Percentiles rank a stretch among this genome's conserved stretches.
These are phyloP conservation scores for Trichophyton mentagrophytes DNA, from an alignment of 2,329 filamentous ascomycete species.

Conservation along the genomic window DNA sequence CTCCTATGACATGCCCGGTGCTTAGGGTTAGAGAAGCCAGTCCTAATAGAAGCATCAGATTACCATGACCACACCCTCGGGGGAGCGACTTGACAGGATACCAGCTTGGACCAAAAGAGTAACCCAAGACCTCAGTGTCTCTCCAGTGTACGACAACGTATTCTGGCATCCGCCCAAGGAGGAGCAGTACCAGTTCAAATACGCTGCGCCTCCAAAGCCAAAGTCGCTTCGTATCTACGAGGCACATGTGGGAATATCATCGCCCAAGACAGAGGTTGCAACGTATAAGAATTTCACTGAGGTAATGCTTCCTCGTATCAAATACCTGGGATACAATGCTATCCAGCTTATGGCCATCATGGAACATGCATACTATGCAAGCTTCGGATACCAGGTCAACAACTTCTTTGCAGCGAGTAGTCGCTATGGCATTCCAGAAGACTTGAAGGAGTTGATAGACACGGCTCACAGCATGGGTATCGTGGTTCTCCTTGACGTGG, in stretches of 20 bases:
- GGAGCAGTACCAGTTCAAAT: constrained; percentile 73
- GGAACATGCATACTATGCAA: constrained; percentile 99
- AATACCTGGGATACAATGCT: constrained; percentile 83
- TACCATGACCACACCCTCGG: constrained; percentile 64
- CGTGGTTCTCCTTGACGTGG: constrained; percentile 82
- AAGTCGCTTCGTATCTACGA: constrained; percentile 85
- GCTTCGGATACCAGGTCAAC: constrained; percentile 97
- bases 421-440: constrained; percentile 83
- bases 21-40: background rate
- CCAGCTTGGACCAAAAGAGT: constrained; percentile 97
- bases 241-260: constrained; percentile 96
- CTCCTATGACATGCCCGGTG: background rate
- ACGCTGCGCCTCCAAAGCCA: constrained; percentile 70
- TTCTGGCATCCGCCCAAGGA: constrained; percentile 87
- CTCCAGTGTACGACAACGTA: constrained; percentile 82
- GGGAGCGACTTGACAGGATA: constrained; percentile 72
- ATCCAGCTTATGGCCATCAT: constrained; percentile 99
- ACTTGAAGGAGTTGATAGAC: constrained; percentile 91
- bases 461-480: constrained; percentile 86
- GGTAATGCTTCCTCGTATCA: constrained; percentile 83
- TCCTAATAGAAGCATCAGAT: constrained; percentile 45
- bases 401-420: constrained; percentile 97
- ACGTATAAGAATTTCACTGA: constrained; percentile 96
- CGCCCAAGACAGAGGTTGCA: constrained; percentile 72
- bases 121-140: constrained; percentile 80